Conservation (phyloP, 2,329 filamentous ascomycete species). For the Alternaria infectoria region DNA sequence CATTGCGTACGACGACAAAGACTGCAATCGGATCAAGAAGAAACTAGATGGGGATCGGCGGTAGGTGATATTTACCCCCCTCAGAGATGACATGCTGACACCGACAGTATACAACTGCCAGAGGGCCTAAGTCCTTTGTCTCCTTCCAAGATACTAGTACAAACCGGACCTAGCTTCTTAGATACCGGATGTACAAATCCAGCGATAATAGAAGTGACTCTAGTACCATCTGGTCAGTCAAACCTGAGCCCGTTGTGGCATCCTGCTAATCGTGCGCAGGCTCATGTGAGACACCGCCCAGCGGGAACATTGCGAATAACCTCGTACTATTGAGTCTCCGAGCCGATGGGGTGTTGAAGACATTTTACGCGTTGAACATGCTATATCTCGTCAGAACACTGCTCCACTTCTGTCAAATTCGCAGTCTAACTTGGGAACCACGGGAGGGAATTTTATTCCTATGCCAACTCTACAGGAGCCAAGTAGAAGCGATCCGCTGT, state of each 20-base stretch:
- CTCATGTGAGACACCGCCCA: constrained; percentile 34
- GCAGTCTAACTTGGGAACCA: constrained; percentile 38
- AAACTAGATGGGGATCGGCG: constrained; percentile 38
- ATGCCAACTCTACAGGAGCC: constrained; percentile 33
- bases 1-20: constrained; percentile 42
- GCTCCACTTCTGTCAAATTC: constrained; percentile 31
- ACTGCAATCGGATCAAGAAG: constrained; percentile 34
- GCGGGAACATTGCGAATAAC: constrained; percentile 30
- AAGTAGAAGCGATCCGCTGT: constrained; percentile 30
- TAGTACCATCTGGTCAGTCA: constrained; percentile 38
- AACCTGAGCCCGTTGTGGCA: not conserved
- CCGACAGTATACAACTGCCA: constrained; percentile 31
- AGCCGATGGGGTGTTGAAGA: constrained; percentile 27
- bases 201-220: constrained; percentile 37
- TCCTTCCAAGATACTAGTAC: constrained; percentile 37
- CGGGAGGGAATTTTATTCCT: constrained; percentile 38
- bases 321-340: constrained; percentile 35
- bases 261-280: constrained; percentile 24
- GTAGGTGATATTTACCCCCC: constrained; percentile 15
- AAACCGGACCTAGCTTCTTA: constrained; percentile 40
- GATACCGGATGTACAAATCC: constrained; percentile 34
- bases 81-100: constrained; percentile 15
- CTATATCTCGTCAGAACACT: constrained; percentile 36
- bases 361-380: constrained; percentile 40
- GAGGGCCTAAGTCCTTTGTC: constrained; percentile 40